Percentiles rank a stretch among this genome's conserved stretches.
Conservation (phyloP, 257 asterid genomes). For the Parsonsia alboflavescens region DNA sequence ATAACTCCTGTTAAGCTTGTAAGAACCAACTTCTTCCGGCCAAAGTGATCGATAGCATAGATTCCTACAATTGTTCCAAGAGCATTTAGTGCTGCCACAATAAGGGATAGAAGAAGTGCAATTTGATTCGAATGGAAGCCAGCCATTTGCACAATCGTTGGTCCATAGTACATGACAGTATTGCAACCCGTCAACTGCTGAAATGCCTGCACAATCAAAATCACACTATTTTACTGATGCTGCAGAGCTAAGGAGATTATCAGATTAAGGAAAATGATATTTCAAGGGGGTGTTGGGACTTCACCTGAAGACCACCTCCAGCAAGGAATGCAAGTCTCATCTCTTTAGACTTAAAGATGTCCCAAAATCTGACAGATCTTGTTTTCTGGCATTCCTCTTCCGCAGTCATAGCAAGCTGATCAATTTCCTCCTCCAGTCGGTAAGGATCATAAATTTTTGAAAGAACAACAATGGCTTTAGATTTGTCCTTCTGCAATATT, state of each 20-base stretch:
- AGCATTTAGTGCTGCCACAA: slow-evolving; percentile 69
- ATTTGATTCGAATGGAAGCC: slow-evolving; percentile 75
- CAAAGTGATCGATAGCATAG: slow-evolving; percentile 70
- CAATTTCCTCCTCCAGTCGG: slow-evolving; percentile 77
- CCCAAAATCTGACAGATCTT: slow-evolving; percentile 46
- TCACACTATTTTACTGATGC: neutral
- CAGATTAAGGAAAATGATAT: neutral
- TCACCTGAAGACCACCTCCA: slow-evolving; percentile 92
- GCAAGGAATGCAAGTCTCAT: slow-evolving; percentile 83
- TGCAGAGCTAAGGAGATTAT: neutral
- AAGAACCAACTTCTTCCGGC: slow-evolving; percentile 73
- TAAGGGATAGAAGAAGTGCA: slow-evolving; percentile 79
- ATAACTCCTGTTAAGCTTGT: slow-evolving; percentile 77
- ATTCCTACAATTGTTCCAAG: slow-evolving; percentile 76
- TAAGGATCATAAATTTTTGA: slow-evolving; percentile 81
- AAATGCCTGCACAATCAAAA: slow-evolving; percentile 57
- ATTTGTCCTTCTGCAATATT: slow-evolving; percentile 61
- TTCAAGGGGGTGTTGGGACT: neutral
- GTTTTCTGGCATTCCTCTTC: slow-evolving; percentile 67
- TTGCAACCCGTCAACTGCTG: slow-evolving; percentile 93
- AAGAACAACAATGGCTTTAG: slow-evolving; percentile 75
- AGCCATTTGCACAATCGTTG: slow-evolving; percentile 94
- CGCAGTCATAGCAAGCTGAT: slow-evolving; percentile 68
- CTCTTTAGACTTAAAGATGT: slow-evolving; percentile 64
- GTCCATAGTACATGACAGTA: slow-evolving; percentile 94